Evolutionary conservation across 768 basidiomycete species (phyloP), one percentile per base, ranked within the genome.

Genomic region (Lactarius pseudohatsudake): DNA sequence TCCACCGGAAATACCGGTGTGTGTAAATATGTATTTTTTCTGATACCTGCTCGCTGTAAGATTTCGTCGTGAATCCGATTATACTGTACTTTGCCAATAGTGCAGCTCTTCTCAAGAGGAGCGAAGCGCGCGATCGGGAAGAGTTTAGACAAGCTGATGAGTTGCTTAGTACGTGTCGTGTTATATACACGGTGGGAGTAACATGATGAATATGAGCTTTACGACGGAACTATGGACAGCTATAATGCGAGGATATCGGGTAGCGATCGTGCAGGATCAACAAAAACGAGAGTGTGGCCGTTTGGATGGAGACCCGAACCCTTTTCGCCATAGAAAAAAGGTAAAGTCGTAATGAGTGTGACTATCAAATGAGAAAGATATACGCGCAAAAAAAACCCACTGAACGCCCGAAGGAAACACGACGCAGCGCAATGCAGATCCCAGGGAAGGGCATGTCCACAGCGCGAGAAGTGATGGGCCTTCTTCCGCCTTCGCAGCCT

Each of bases 401-500:
- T 71, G 70, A 45, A 73, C 73, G 22, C 73, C 72, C 1, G 74
- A 72, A 13, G 75, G 72, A 62, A 77, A 77, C 3, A 72, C 67
- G 57, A 75, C 75, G 34, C 32, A 36, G 11, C 68, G 59, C 15
- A 77, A 66, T 32, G 61, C 57, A 9, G 72, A 66, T 28, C 75
- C 75, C 63, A 66, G 61, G 43, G 71, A 70, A 40, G 69, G 58
- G 73, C 76, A 76, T 16, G 67, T 64, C 62, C 60, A 71, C 26
- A 76, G 66, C 63, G 72, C 70, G 34, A 70, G 65, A 26, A 1
- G 26, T 64, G 75, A 73, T 36, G 70, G 72, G 34, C 57, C 54
- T 50, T 64, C 57, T 74, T 78, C 71, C 78, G 80, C 72, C 78
- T 81, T 41, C 1, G 32, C 40, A 62, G 78, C 26, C 65, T 80